phyloP scores from a whole-genome alignment of 2,329 filamentous ascomycete species.

The Arthrobotrys pseudoclavata region DNA sequence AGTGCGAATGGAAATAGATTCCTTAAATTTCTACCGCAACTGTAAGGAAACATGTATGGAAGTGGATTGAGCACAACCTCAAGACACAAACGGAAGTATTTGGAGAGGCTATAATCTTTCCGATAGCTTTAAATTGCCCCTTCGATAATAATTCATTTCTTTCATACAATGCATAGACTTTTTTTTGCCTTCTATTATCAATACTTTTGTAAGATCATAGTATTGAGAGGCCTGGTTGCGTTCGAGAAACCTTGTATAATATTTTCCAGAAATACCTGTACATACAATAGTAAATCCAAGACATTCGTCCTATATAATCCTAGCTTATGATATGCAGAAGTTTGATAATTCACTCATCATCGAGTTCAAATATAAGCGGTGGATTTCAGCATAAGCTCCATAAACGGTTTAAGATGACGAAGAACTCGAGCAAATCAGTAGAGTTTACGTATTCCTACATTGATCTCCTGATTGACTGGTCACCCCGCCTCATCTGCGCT shows the following conservation, averaged over 20 bases:
- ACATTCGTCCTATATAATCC: slow-evolving; percentile 16
- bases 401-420: slow-evolving; percentile 30
- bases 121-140: slow-evolving; percentile 4
- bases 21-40: slow-evolving; percentile 16
- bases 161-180: slow-evolving; percentile 1
- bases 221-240: background rate
- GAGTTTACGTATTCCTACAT: slow-evolving; percentile 10
- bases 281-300: slow-evolving; percentile 29
- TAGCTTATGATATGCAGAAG: slow-evolving; percentile 1
- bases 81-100: background rate
- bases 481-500: background rate
- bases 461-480: slow-evolving; percentile 28
- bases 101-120: background rate
- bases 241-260: slow-evolving; percentile 25
- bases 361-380: slow-evolving; percentile 9
- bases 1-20: slow-evolving; percentile 34
- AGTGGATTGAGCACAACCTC: slow-evolving; percentile 3
- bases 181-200: slow-evolving; percentile 6
- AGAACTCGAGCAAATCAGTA: slow-evolving; percentile 19
- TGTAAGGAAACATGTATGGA: slow-evolving; percentile 1
- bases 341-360: slow-evolving; percentile 21
- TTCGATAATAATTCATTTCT: slow-evolving; percentile 4
- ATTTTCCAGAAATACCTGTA: background rate
- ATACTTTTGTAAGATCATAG: background rate
- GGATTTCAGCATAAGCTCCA: slow-evolving; percentile 2